Evolutionary conservation across 192 early-diverging fungal genomes (phyloP).

Genomic region (Rhizophagus prolifer): DNA sequence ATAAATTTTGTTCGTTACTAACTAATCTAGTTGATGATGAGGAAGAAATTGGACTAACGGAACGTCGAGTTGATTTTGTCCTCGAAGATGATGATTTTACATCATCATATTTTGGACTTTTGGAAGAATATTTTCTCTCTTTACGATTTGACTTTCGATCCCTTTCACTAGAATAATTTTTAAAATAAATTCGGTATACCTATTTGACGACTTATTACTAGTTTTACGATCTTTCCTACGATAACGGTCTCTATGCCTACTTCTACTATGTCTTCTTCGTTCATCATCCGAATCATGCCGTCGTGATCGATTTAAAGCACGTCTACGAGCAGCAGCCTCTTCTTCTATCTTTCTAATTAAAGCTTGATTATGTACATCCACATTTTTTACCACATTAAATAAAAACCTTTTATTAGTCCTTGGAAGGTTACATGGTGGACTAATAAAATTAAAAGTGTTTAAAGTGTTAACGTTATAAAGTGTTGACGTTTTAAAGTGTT

Average conservation of each 20-base stretch:
- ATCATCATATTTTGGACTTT: background rate
- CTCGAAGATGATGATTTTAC: background rate
- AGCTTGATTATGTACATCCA: constrained; percentile 54
- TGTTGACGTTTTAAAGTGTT: too few relatives aligned
- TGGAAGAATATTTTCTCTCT: background rate
- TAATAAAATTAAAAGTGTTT: constrained; percentile 26
- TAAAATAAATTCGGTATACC: background rate
- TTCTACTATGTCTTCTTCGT: constrained; percentile 18
- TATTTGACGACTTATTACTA: background rate
- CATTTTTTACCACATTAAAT: constrained; percentile 53
- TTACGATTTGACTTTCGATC: background rate
- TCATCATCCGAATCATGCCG: background rate
- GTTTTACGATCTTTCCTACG: background rate
- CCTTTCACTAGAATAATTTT: background rate
- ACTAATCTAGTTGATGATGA: background rate
- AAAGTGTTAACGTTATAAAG: constrained; percentile 6
- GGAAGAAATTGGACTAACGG: constrained; percentile 22
- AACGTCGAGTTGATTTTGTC: background rate
- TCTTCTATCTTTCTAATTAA: constrained; percentile 49
- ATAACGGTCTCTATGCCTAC: background rate
- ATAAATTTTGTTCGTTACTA: background rate
- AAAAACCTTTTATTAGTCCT: constrained; percentile 62
- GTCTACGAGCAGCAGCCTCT: constrained; percentile 38
- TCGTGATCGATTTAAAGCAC: constrained; percentile 28
- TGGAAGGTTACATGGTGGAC: constrained; percentile 41